Evolutionary conservation across 2,329 filamentous ascomycete species (phyloP), one percentile per base, ranked within the genome.

Genomic region (Diplodia mutila): DNA sequence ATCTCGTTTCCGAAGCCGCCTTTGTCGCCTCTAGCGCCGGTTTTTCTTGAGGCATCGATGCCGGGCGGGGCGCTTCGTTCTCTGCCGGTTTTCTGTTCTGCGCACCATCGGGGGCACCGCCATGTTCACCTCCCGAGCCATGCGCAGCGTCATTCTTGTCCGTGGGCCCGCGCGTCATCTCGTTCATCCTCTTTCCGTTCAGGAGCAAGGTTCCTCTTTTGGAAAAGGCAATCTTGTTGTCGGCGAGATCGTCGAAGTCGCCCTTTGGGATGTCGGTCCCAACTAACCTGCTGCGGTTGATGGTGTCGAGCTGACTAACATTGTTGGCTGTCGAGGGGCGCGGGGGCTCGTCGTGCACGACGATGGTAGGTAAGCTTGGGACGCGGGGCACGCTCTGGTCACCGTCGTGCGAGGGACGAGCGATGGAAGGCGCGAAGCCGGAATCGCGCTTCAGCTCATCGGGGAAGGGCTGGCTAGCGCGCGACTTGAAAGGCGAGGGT

Each of bases 161-260:
- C 66, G 57, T 68, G 59, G 67, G 12, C n/a, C 32, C 21, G 46
- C 66, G 49, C 37, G n/a, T 21, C 51, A 71, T 75, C 51, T 70
- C 70, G 63, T 80, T 81, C 67, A 83, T 82, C 72, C 82, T 84
- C 75, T 83, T 83, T 12, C 84, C 85, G 37, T 82, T 84, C 70
- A 86, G 76, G 69, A 89, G 76, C 75, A 89, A 81, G 76, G 86
- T 89, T 63, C 87, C 87, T 66, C 87, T 80, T 67, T 85, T 86
- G 14, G 86, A 88, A 71, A 89, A 89, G 54, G 84, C 82, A 69
- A 90, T 77, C 49, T 84, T 81, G 64, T 82, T 80, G 46, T 81
- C 77, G n/a, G 78, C 76, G 39, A 89, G 75, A 48, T 85, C 85
- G 67, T 85, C 85, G 55, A 87, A 81, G 66, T 79, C 81, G 42